Base-by-base conservation (phyloP, 176 grass and related monocot genomes). In the Triticum aestivum region DNA sequence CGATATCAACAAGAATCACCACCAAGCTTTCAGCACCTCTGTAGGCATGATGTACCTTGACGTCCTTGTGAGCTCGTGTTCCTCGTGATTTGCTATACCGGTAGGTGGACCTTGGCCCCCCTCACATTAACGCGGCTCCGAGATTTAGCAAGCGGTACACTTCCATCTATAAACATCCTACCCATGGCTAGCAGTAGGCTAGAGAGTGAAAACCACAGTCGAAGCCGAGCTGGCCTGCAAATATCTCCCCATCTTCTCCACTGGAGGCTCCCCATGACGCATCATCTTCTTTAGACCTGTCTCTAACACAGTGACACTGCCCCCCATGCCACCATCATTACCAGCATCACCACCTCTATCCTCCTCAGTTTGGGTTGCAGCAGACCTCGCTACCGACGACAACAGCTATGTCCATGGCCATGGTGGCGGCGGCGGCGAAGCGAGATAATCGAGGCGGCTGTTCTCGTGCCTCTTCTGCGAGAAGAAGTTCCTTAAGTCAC, bases 401-500 rank as follows among this genome's bases (percentile, higher is more conserved):
- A 38, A 39, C 38, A 6, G 9, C 41, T 44, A 44, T 44, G 41
- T 0, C 10, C 41, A 44, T 44, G 41, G 41, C 0, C 41, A 44
- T 11, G 41, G 41, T 39, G 38, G 38, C 38, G 1, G 2, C 38
- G 38, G 35, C 30, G 30, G 32, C 9, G 37, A 42, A 42, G 71
- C 71, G 71, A 74, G 11, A 74, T 2, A n/a, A 4, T 47, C 71
- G 41, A 74, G 71, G 23, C 11, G 41, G 41, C 5, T 45, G 0
- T 74, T 74, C 71, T 74, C 71, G 0, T 74, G 71, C 71, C 70
- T 74, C 41, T 74, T 74, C 71, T 47, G 41, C 41, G 41, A 74
- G n/a, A 74, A 47, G 71, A 74, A 26, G 41, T 74, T 47, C 12
- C 11, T 74, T n/a, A 27, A 74, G 70, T 99, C 97, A 37, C 90